These are phyloP conservation scores for Carex cristatella DNA, from an alignment of 176 grass and related monocot species.

Conservation along the genomic window DNA sequence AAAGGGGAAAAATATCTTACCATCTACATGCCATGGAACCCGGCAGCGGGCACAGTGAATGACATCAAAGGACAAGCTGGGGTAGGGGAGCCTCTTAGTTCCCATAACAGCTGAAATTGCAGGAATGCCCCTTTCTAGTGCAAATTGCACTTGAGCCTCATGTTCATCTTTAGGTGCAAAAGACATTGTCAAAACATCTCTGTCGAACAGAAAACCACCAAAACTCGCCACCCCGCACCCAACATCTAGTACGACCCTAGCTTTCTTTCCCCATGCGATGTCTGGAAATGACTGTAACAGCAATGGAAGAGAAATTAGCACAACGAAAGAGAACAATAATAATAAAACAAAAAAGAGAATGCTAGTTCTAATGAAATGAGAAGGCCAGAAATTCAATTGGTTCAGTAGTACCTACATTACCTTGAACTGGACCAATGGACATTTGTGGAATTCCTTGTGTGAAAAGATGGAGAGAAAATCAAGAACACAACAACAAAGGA, in stretches of 20 bases:
- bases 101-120: conserved; percentile 95
- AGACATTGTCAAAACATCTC: conserved; percentile 81
- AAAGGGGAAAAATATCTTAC: conserved; percentile 3
- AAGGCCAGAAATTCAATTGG: neutral
- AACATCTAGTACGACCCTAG: conserved; percentile 71
- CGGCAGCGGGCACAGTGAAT: conserved; percentile 91
- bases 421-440: neutral
- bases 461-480: neutral
- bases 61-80: conserved; percentile 62
- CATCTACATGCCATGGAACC: conserved; percentile 85
- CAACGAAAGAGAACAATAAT: neutral
- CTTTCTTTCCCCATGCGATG: conserved; percentile 59
- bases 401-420: neutral
- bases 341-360: neutral
- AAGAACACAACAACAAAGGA: neutral
- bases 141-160: conserved; percentile 98
- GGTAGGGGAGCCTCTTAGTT: conserved; percentile 71
- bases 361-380: neutral
- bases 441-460: neutral
- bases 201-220: conserved; percentile 81
- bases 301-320: neutral
- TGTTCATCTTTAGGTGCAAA: conserved; percentile 96
- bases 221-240: conserved; percentile 95
- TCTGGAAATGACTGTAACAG: conserved; percentile 34
- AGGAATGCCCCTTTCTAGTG: conserved; percentile 89